These are phyloP conservation scores for Candida nanaspora DNA, from an alignment of 805 yeast species.

Conservation along the genomic window DNA sequence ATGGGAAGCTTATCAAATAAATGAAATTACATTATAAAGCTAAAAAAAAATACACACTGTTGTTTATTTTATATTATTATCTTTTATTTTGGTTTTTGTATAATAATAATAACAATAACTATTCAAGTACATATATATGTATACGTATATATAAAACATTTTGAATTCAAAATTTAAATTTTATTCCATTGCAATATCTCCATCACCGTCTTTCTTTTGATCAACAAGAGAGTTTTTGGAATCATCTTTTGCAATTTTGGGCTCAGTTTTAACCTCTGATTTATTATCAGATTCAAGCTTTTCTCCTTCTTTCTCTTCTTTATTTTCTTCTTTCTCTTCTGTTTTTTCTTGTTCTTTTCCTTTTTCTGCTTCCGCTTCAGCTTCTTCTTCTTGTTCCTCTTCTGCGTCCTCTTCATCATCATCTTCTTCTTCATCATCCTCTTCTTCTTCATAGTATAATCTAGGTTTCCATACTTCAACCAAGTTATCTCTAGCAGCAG, in stretches of 20 bases:
- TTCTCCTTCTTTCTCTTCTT: too few species aligned
- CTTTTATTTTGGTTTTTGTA: background rate
- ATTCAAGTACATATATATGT: too few species aligned
- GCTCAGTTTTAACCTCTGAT: too few species aligned
- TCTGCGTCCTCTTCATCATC: slow-evolving; percentile 22
- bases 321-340: background rate
- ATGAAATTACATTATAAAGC: background rate
- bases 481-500: slow-evolving; percentile 70
- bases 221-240: too few species aligned
- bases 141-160: too few species aligned
- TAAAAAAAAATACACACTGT: too few species aligned
- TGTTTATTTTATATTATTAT: too few species aligned
- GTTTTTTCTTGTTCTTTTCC: slow-evolving; percentile 1
- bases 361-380: too few species aligned
- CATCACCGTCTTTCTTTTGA: too few species aligned
- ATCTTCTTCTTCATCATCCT: slow-evolving; percentile 30
- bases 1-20: slow-evolving; percentile 23
- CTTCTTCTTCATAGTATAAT: slow-evolving; percentile 30
- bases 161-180: background rate
- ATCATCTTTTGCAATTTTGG: too few species aligned
- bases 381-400: slow-evolving; percentile 1
- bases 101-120: too few species aligned
- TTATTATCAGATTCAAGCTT: too few species aligned
- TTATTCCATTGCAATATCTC: slow-evolving; percentile 2
- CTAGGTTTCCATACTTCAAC: slow-evolving; percentile 74